Conservation (phyloP, 495 filamentous ascomycete species). For the Durotheca rogersii region DNA sequence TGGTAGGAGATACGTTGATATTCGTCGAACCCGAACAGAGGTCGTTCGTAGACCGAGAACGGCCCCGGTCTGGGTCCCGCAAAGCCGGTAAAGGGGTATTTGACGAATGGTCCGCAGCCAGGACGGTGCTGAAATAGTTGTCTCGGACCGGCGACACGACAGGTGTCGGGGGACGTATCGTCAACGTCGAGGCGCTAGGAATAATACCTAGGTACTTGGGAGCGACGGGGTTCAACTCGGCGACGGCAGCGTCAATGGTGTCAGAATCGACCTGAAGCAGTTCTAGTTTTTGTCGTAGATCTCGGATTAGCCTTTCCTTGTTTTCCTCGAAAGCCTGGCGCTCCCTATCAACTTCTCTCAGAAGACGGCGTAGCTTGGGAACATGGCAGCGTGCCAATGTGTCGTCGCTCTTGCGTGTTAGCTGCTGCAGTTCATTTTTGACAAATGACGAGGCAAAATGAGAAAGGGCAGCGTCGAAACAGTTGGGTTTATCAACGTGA, state of each 20-base stretch:
- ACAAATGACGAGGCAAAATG: constrained; percentile 32
- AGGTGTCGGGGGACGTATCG: constrained; percentile 17
- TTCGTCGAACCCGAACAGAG: constrained; percentile 18
- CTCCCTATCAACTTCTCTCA: constrained; percentile 31
- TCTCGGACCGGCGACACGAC: constrained; percentile 23
- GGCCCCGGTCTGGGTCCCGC: constrained; percentile 2
- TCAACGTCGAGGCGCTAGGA: constrained; percentile 29
- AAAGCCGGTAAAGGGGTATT: neutral
- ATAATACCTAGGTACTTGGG: constrained; percentile 30
- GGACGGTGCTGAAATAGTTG: constrained; percentile 29
- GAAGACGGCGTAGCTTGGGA: constrained; percentile 25
- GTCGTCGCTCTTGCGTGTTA: constrained; percentile 32
- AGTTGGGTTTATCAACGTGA: constrained; percentile 20
- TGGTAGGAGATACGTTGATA: constrained; percentile 22
- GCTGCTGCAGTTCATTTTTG: constrained; percentile 28
- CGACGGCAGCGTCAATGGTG: constrained; percentile 26
- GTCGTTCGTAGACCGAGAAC: constrained; percentile 3
- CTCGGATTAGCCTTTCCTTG: constrained; percentile 23
- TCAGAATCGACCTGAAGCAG: constrained; percentile 25
- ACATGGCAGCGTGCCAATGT: constrained; percentile 30
- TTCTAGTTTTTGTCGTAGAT: constrained; percentile 26
- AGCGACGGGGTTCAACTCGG: constrained; percentile 16
- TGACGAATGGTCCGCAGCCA: constrained; percentile 16
- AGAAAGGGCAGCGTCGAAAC: constrained; percentile 27
- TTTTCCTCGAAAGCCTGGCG: constrained; percentile 30